Evolutionary conservation across 2,329 filamentous ascomycete genomes (phyloP).

Genomic region (Sclerotinia subarctica): DNA sequence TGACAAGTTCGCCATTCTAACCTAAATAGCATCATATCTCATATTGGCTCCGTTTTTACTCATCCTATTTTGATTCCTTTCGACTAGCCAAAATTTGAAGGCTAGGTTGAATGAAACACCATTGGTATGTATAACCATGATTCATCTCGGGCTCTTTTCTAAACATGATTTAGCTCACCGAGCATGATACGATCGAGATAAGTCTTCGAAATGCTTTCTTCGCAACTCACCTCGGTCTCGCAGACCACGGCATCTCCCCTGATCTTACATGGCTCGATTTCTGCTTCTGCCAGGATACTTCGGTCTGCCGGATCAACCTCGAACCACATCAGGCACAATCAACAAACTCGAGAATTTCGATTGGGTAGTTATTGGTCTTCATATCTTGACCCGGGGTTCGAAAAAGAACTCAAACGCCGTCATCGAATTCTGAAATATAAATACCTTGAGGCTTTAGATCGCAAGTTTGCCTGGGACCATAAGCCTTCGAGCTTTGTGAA

Average conservation of each 20-base stretch:
- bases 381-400: constrained; percentile 43
- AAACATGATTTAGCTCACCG: neutral
- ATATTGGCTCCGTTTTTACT: neutral
- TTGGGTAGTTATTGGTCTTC: constrained; percentile 47
- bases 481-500: constrained; percentile 39
- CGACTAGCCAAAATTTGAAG: neutral
- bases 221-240: constrained; percentile 27
- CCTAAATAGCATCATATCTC: neutral
- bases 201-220: constrained; percentile 33
- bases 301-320: constrained; percentile 19
- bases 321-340: constrained; percentile 28
- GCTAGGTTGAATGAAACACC: neutral
- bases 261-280: constrained; percentile 17
- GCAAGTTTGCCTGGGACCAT: constrained; percentile 48
- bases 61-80: neutral
- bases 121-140: neutral
- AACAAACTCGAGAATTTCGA: constrained; percentile 49
- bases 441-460: constrained; percentile 46
- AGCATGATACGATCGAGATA: constrained; percentile 29
- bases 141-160: neutral
- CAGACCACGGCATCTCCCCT: constrained; percentile 23
- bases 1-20: neutral
- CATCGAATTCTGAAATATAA: constrained; percentile 46
- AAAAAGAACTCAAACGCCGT: constrained; percentile 46
- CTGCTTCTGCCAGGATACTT: constrained; percentile 23